Base-by-base conservation (phyloP, 352 stramenopile species). In the Nothophytophthora sp. region DNA sequence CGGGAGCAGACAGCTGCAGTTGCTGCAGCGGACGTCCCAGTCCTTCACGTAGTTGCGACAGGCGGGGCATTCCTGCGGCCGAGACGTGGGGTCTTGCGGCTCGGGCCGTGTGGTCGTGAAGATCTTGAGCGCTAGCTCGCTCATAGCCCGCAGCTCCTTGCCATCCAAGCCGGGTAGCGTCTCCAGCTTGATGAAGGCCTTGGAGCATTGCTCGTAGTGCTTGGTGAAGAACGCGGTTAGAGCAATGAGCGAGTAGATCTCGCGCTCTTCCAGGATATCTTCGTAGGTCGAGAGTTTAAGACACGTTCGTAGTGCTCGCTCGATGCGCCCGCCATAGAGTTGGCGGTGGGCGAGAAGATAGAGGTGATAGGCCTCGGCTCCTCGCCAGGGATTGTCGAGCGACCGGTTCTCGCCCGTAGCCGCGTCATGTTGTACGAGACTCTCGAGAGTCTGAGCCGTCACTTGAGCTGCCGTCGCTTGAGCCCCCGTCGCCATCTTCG, bases 171-270 rank as follows among this genome's bases (percentile, higher is more conserved):
- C 49, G 0, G 81, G 76, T 5, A 97, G 62, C 16, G 83, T 95
- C 59, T 98, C 92, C 22, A 98, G 78, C 60, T 98, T 95, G 51
- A 97, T 92, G 56, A 98, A 97, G 7, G 88, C 88, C 47, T 83
- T 81, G 34, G 82, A 97, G 67, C 89, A 97, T 34, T 97, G 81
- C 25, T 96, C 84, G 38, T 80, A 97, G 61, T 96, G 85, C 29
- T 91, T 90, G 46, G 81, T 96, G 59, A 97, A 92, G 57, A 96
- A 97, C 5, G 93, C 84, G 3, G 88, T 86, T 5, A 98, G 69
- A 1, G 88, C 93, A n/a, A 98, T 84, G 11, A 98, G 75, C n/a
- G 83, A 92, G 67, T 98, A 98, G 24, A 98, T 88, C 47, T 96
- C 88, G 13, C 85, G 78, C 24, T 91, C 67, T 15, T 96, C 85